phyloP scores from a whole-genome alignment of 208 protist genomes.

The Herpetomonas muscarum region DNA sequence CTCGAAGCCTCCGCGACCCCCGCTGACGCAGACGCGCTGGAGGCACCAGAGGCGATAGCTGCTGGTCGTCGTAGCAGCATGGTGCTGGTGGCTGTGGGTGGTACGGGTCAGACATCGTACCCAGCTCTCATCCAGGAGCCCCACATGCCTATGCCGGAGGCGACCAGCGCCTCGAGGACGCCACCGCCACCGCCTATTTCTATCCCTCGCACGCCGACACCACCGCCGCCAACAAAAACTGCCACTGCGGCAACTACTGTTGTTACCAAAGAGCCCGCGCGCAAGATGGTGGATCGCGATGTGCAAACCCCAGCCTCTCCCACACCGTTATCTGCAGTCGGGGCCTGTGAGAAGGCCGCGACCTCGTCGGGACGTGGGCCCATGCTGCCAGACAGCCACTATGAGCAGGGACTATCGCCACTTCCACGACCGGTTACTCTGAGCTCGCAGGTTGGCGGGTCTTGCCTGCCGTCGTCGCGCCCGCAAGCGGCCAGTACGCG shows the following conservation, averaged over 20 bases:
- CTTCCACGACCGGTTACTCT: constrained; percentile 66
- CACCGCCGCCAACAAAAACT: not conserved
- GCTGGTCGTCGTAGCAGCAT: constrained; percentile 23
- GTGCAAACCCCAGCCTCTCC: no score
- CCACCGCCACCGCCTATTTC: constrained; percentile 14
- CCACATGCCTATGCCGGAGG: constrained; percentile 20
- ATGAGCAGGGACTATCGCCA: constrained; percentile 18
- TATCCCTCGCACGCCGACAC: constrained; percentile 23
- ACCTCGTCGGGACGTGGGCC: no score
- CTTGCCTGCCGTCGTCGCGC: not conserved
- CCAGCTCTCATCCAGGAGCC: constrained; percentile 32
- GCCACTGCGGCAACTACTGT: not conserved
- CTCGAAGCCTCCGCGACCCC: no score
- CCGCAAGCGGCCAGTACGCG: not conserved
- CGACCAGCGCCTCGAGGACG: no score
- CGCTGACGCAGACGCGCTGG: not conserved
- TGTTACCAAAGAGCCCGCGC: no score
- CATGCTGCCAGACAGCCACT: not conserved
- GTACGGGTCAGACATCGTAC: not conserved
- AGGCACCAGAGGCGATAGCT: not conserved
- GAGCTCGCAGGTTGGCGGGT: constrained; percentile 37
- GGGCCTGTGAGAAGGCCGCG: no score
- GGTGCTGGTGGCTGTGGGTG: constrained; percentile 28
- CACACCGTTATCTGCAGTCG: no score
- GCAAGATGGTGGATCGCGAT: no score